These are phyloP conservation scores for Pseudocercospora crystallina DNA, from an alignment of 2,329 filamentous ascomycete species.

Conservation along the genomic window DNA sequence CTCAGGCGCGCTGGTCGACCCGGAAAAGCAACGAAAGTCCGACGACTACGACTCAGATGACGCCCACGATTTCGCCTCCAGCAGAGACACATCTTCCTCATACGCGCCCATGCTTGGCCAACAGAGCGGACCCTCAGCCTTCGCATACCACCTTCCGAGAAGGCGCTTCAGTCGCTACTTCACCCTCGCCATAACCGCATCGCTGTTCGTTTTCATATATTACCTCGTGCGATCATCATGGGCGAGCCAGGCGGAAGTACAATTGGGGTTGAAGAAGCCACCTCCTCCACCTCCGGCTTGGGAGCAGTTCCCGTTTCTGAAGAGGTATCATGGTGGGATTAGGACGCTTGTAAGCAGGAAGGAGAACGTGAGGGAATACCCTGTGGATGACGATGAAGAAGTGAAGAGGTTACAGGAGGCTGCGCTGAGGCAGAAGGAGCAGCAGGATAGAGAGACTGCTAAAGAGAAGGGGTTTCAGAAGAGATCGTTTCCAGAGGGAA, in stretches of 20 bases:
- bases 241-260: constrained; percentile 51
- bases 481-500: constrained; percentile 29
- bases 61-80: constrained; percentile 34
- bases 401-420: constrained; percentile 40
- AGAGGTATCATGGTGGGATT: constrained; percentile 87
- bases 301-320: constrained; percentile 83
- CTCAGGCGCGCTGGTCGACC: constrained; percentile 33
- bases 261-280: constrained; percentile 52
- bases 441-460: constrained; percentile 40
- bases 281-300: constrained; percentile 70
- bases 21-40: constrained; percentile 40
- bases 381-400: constrained; percentile 62
- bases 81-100: constrained; percentile 23
- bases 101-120: constrained; percentile 34
- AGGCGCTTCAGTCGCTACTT: constrained; percentile 75
- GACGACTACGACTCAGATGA: constrained; percentile 32
- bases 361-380: constrained; percentile 71
- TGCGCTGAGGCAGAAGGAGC: constrained; percentile 36
- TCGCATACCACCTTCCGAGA: constrained; percentile 37
- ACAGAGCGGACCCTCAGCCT: constrained; percentile 26
- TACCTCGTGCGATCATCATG: constrained; percentile 59
- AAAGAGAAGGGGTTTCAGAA: constrained; percentile 34
- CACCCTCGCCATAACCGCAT: constrained; percentile 67
- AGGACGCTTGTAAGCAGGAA: constrained; percentile 64
- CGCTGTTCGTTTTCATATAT: constrained; percentile 74